phyloP scores from a whole-genome alignment of 2,329 filamentous ascomycete genomes.

The Ciborinia camelliae region DNA sequence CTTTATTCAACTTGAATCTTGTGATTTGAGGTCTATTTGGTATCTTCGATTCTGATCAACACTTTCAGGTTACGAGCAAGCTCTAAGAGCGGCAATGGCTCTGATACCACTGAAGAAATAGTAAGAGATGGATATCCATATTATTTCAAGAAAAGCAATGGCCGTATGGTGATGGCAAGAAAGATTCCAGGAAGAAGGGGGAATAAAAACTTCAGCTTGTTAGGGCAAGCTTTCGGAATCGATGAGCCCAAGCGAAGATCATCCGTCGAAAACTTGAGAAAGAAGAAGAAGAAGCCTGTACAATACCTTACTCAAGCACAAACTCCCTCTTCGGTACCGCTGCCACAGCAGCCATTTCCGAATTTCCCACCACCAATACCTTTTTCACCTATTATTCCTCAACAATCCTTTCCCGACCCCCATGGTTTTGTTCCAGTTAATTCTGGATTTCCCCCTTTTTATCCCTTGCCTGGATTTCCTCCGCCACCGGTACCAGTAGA shows the following conservation, averaged over 20 bases:
- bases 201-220: slow-evolving; percentile 1
- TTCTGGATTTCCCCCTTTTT: slow-evolving; percentile 9
- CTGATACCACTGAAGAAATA: slow-evolving; percentile 5
- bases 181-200: not conserved
- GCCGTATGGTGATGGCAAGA: not conserved
- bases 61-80: not conserved
- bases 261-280: not conserved
- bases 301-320: slow-evolving; percentile 23
- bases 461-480: not conserved
- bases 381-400: slow-evolving; percentile 2
- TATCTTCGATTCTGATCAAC: not conserved
- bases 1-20: not conserved
- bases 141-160: not conserved
- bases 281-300: slow-evolving; percentile 1
- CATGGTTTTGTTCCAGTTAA: slow-evolving; percentile 1
- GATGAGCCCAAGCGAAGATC: not conserved
- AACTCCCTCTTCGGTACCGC: slow-evolving; percentile 17
- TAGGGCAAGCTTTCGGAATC: slow-evolving; percentile 12
- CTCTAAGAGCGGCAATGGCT: not conserved
- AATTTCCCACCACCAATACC: not conserved
- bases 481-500: not conserved
- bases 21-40: not conserved
- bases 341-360: slow-evolving; percentile 21
- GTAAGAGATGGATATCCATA: slow-evolving; percentile 10
- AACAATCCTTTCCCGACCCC: not conserved